These are phyloP conservation scores for Heritiera fomes DNA, from an alignment of 345 rosid species.

Conservation along the genomic window DNA sequence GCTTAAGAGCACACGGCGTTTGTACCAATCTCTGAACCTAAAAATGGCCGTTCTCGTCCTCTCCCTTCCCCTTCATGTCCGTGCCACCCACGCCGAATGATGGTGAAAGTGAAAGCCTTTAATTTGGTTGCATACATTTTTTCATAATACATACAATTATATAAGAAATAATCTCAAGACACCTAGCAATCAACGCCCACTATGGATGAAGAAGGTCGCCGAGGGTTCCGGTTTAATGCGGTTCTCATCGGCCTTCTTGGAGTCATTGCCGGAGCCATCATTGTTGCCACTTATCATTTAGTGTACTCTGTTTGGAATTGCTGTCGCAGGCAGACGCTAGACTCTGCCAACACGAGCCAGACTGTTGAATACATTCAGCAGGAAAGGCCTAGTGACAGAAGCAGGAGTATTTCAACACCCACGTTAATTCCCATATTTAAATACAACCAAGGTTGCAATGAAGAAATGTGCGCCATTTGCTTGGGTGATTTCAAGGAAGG, in stretches of 20 bases:
- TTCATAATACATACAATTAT: neutral
- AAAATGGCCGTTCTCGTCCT: neutral
- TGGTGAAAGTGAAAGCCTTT: conserved; percentile 7
- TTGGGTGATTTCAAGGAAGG: conserved; percentile 44
- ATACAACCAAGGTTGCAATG: conserved; percentile 35
- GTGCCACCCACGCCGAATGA: conserved; percentile 14
- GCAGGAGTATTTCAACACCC: neutral
- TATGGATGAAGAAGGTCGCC: conserved; percentile 29
- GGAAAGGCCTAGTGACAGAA: neutral
- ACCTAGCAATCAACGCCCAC: neutral
- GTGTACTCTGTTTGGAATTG: conserved; percentile 23
- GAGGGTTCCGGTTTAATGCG: conserved; percentile 18
- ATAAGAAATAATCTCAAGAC: neutral
- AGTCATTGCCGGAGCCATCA: conserved; percentile 39
- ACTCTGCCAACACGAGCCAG: neutral
- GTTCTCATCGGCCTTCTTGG: conserved; percentile 42
- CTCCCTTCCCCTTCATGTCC: neutral
- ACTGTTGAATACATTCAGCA: neutral
- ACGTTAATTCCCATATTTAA: conserved; percentile 15
- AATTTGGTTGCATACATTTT: conserved; percentile 6
- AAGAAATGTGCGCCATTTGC: conserved; percentile 52
- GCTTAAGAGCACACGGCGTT: neutral
- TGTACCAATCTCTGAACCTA: neutral
- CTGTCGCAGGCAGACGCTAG: neutral
- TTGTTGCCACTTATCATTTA: conserved; percentile 42